Base-by-base conservation (phyloP, 225 moss, liverwort and hornwort species). In the Lunularia cruciata region DNA sequence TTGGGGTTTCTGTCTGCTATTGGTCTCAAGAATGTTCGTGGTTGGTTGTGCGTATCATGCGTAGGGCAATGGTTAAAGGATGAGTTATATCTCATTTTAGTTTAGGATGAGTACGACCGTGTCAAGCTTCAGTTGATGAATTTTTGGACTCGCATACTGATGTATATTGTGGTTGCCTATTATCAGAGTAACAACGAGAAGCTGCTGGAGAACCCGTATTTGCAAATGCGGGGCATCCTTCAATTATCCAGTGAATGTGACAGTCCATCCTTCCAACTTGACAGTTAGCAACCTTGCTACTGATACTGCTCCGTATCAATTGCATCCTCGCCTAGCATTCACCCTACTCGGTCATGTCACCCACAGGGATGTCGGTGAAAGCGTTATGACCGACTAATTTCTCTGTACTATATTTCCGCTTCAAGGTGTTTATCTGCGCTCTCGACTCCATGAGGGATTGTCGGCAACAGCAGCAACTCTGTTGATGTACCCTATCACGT, bases 161-260 rank as follows among this genome's bases (percentile, higher is more conserved):
- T 47, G n/a, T n/a, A n/a, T n/a, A 18, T 28, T 49, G 19, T 67
- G 25, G 34, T 5, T 22, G 25, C 33, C 8, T n/a, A 20, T 52
- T 5, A 79, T 46, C 88, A 98, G 93, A 98, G 98, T 78, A 98
- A 98, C 78, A 98, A 98, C 65, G 98, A 98, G 73, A 98, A 98
- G 82, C 81, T 98, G 15, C 63, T 98, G 91, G 98, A 98, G 75
- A 98, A 98, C 69, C 98, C 98, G 31, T 98, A 93, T 73, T 65
- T 98, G 77, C 98, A 98, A 84, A 89, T 98, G 89, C 81, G 89
- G 64, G 98, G 98, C 47, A 98, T 98, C 28, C 81, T 98, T 26
- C 98, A 98, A 78, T 72, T 95, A 76, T 90, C 90, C 46, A 85
- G 73, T 74, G 95, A 88, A 84, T 67, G 68, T 36, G 78, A 78